Conservation (phyloP, 192 early-diverging fungal species). For the Rhizoclosmatium globosum region DNA sequence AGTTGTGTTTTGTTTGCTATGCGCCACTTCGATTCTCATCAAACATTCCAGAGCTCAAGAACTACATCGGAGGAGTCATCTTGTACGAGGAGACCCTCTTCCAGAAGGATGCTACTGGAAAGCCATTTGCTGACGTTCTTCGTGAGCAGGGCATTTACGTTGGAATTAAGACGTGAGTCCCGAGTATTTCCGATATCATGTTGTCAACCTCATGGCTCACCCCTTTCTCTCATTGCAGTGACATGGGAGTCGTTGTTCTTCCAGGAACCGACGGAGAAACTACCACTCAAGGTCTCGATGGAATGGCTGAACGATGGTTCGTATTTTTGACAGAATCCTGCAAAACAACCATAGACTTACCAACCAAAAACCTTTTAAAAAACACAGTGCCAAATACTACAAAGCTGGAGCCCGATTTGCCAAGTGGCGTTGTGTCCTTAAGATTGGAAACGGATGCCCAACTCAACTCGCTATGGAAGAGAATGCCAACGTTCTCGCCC, state of each 20-base stretch:
- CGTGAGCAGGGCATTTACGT: slow-evolving; percentile 46
- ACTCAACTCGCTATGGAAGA: slow-evolving; percentile 45
- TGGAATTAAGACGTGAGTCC: slow-evolving; percentile 47
- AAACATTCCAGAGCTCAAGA: slow-evolving; percentile 36
- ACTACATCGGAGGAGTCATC: slow-evolving; percentile 55
- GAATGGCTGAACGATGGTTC: slow-evolving; percentile 43
- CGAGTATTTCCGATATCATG: background rate
- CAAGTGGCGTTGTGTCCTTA: slow-evolving; percentile 57
- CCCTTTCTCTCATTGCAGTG: background rate
- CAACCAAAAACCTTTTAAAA: background rate
- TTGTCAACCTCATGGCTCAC: background rate
- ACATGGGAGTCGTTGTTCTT: slow-evolving; percentile 47
- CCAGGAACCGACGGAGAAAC: slow-evolving; percentile 53
- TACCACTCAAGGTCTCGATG: slow-evolving; percentile 55
- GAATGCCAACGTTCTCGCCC: slow-evolving; percentile 57
- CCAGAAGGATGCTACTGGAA: slow-evolving; percentile 51
- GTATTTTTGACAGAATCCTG: background rate
- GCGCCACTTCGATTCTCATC: slow-evolving; percentile 18
- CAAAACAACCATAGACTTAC: background rate
- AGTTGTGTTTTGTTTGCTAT: slow-evolving; percentile 20
- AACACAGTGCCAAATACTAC: slow-evolving; percentile 49
- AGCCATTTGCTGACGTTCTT: slow-evolving; percentile 49
- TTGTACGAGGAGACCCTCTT: slow-evolving; percentile 56
- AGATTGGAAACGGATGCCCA: slow-evolving; percentile 45
- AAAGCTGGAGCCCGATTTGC: slow-evolving; percentile 53